These are phyloP conservation scores for Artemisia argyi DNA, from an alignment of 129 eudicot species.

Conservation along the genomic window DNA sequence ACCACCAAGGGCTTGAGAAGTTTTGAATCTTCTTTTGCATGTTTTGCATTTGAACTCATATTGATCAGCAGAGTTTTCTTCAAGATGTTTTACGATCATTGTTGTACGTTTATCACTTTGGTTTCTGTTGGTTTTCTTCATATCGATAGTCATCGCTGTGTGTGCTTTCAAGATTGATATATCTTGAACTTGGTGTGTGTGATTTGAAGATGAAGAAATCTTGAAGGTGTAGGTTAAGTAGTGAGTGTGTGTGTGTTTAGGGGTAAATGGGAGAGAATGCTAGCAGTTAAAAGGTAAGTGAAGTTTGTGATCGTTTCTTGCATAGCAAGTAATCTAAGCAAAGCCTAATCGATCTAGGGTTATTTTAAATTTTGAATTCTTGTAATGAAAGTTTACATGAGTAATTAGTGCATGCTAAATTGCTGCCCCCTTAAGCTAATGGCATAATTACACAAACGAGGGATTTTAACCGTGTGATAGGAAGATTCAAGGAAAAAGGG, in stretches of 20 bases:
- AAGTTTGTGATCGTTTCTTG: too few relatives aligned
- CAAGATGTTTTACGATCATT: neutral
- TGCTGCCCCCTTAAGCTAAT: too few relatives aligned
- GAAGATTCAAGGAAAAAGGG: too few relatives aligned
- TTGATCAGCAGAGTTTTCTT: neutral
- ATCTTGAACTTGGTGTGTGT: neutral
- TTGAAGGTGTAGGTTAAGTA: too few relatives aligned
- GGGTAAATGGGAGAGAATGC: too few relatives aligned
- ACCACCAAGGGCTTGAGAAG: conserved; percentile 31
- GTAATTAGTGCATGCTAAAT: too few relatives aligned
- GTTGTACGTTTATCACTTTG: neutral
- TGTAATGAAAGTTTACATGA: neutral
- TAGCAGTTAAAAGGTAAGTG: neutral
- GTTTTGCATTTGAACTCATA: conserved; percentile 22
- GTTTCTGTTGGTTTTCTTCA: neutral
- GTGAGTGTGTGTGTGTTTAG: neutral
- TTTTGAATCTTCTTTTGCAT: conserved; percentile 15
- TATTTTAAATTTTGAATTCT: too few relatives aligned
- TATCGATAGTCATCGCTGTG: neutral
- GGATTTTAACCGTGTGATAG: too few relatives aligned
- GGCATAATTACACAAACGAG: too few relatives aligned
- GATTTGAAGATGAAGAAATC: neutral
- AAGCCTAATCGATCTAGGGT: too few relatives aligned
- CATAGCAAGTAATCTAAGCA: too few relatives aligned
- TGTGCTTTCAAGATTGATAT: neutral